These are phyloP conservation scores for Pestalotiopsis sp. DNA, from an alignment of 2,329 filamentous ascomycete genomes.

Conservation along the genomic window DNA sequence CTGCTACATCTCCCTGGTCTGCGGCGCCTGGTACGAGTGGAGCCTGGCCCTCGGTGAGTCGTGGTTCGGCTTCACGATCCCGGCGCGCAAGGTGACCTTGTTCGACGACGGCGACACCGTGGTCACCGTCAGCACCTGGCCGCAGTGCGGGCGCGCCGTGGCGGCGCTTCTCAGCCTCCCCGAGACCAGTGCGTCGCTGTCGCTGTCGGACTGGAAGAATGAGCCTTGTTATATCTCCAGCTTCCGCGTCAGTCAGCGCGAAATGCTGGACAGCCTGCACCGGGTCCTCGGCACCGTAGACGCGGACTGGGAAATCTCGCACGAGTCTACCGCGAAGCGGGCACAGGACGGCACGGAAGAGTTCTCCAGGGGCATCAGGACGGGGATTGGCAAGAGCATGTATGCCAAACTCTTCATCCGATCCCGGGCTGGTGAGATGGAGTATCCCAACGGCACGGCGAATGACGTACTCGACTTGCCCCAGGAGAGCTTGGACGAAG, in stretches of 20 bases:
- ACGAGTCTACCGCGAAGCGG: slow-evolving; percentile 46
- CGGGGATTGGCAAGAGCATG: slow-evolving; percentile 50
- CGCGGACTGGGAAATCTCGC: slow-evolving; percentile 58
- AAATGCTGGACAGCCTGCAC: slow-evolving; percentile 63
- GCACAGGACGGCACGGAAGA: slow-evolving; percentile 45
- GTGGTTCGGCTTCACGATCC: slow-evolving; percentile 50
- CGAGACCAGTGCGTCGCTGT: slow-evolving; percentile 33
- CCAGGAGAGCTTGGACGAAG: background rate
- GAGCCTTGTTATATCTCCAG: slow-evolving; percentile 51
- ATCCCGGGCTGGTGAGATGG: background rate
- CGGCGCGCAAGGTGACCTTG: slow-evolving; percentile 37
- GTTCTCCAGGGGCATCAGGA: slow-evolving; percentile 42
- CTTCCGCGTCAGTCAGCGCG: slow-evolving; percentile 59
- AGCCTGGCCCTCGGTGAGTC: slow-evolving; percentile 39
- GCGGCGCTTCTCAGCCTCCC: slow-evolving; percentile 49
- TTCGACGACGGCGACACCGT: slow-evolving; percentile 57
- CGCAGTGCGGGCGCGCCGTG: slow-evolving; percentile 54
- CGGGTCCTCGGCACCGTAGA: slow-evolving; percentile 57
- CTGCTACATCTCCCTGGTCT: slow-evolving; percentile 34
- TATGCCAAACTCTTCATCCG: slow-evolving; percentile 39
- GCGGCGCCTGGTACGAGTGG: slow-evolving; percentile 54
- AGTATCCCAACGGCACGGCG: background rate
- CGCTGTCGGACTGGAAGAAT: slow-evolving; percentile 46
- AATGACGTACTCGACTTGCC: background rate
- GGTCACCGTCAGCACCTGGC: slow-evolving; percentile 60